phyloP scores from a whole-genome alignment of 306 rosid genomes.

The Parietaria judaica region DNA sequence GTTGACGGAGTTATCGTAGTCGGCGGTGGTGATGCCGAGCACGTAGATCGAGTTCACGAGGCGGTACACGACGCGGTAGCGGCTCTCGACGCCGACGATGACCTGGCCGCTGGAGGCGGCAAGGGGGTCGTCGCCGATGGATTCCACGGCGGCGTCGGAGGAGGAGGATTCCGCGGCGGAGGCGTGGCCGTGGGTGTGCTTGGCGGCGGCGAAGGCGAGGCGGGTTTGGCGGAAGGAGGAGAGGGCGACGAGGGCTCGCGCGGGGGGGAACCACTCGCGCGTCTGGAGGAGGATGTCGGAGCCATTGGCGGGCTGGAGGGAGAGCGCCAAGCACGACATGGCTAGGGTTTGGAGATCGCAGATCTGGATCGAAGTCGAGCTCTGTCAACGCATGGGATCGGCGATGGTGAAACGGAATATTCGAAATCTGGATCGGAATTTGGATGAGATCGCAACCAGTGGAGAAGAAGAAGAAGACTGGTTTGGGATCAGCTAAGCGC shows the following conservation, averaged over 20 bases:
- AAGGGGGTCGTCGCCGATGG: constrained; percentile 80
- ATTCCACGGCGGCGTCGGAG: constrained; percentile 36
- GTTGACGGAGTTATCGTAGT: constrained; percentile 68
- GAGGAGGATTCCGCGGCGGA: constrained; percentile 7
- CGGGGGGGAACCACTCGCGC: constrained; percentile 92
- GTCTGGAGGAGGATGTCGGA: constrained; percentile 89
- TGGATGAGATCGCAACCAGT: too few species aligned
- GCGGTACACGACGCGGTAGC: constrained; percentile 79
- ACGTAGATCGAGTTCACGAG: constrained; percentile 87
- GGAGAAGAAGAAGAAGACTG: too few species aligned
- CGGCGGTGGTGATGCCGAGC: constrained; percentile 82
- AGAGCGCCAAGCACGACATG: constrained; percentile 84
- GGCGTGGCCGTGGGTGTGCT: constrained; percentile 37
- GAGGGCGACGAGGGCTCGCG: constrained; percentile 83
- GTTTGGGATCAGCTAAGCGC: too few species aligned
- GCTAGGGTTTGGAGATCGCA: constrained; percentile 10
- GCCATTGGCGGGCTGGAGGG: constrained; percentile 76
- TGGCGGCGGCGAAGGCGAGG: constrained; percentile 42
- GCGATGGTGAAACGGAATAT: too few species aligned
- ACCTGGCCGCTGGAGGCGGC: constrained; percentile 92
- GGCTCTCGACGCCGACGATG: constrained; percentile 87
- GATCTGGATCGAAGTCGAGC: background rate
- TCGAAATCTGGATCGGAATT: too few species aligned
- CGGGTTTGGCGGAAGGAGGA: constrained; percentile 86
- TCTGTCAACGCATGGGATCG: too few species aligned